Conservation (phyloP, 108 stramenopile genomes). For the Ochromonas danica region DNA sequence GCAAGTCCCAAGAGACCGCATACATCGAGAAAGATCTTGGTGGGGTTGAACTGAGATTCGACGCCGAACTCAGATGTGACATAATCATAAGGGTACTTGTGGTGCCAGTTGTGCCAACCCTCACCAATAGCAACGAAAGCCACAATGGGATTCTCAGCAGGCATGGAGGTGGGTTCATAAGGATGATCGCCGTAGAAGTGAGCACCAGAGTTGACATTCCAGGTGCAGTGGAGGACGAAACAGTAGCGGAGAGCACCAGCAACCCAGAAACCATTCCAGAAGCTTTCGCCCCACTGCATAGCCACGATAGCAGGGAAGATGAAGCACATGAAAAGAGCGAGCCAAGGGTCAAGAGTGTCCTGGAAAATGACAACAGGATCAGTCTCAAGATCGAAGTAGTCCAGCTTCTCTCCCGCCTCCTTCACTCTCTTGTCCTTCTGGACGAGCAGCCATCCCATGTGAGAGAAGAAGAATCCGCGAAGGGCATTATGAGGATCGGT, state of each 20-base stretch:
- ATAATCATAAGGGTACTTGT: slow-evolving; percentile 99
- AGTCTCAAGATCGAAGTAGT: slow-evolving; percentile 83
- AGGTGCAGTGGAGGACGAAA: slow-evolving; percentile 92
- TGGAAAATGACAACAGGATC: slow-evolving; percentile 89
- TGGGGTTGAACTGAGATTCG: slow-evolving; percentile 92
- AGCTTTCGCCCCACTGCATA: slow-evolving; percentile 86
- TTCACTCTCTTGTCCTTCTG: slow-evolving; percentile 94
- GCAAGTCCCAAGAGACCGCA: slow-evolving; percentile 79
- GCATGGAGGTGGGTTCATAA: slow-evolving; percentile 87
- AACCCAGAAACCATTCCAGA: slow-evolving; percentile 94
- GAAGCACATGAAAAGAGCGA: slow-evolving; percentile 97
- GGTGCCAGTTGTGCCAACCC: slow-evolving; percentile 99
- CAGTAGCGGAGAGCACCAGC: slow-evolving; percentile 88
- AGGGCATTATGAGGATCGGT: slow-evolving; percentile 97
- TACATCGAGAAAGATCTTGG: slow-evolving; percentile 86
- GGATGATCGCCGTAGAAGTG: slow-evolving; percentile 98
- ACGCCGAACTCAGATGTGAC: slow-evolving; percentile 93
- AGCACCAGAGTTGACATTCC: slow-evolving; percentile 96
- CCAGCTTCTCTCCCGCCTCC: slow-evolving; percentile 85
- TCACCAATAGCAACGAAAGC: slow-evolving; percentile 90
- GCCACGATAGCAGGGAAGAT: slow-evolving; percentile 92
- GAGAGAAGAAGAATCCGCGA: slow-evolving; percentile 99
- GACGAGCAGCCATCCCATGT: slow-evolving; percentile 98
- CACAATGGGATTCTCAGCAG: slow-evolving; percentile 93
- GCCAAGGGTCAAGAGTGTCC: slow-evolving; percentile 91